Percentiles rank a stretch among this genome's conserved stretches.
phyloP scores from a whole-genome alignment of 2,329 filamentous ascomycete species.

The Hypoxylon sp. region DNA sequence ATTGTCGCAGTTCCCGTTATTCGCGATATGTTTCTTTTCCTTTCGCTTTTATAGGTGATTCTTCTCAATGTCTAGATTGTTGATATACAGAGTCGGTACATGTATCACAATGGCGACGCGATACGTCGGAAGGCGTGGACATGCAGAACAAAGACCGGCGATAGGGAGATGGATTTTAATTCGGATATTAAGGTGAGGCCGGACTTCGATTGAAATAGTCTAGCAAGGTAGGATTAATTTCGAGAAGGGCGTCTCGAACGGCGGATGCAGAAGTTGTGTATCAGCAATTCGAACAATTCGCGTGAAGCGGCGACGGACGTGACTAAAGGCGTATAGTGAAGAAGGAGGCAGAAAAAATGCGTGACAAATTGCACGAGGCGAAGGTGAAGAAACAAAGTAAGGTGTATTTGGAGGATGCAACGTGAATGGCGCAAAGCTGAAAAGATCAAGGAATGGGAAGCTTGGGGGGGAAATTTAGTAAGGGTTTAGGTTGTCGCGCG shows the following conservation, averaged over 20 bases:
- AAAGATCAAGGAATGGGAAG: slow-evolving; percentile 15
- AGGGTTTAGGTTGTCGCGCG: slow-evolving; percentile 37
- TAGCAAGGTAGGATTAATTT: no score
- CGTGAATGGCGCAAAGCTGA: slow-evolving; percentile 34
- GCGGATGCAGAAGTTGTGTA: no score
- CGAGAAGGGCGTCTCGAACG: no score
- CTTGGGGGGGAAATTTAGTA: slow-evolving; percentile 29
- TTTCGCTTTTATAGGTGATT: no score
- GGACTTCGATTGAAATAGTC: slow-evolving; percentile 11
- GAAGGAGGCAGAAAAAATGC: no score
- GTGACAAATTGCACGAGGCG: neutral
- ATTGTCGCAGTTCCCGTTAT: no score
- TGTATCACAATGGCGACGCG: slow-evolving; percentile 4
- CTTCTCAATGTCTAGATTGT: no score
- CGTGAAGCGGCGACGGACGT: no score
- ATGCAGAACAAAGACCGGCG: slow-evolving; percentile 8
- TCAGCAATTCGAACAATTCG: no score
- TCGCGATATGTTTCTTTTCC: no score
- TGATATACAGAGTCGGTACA: slow-evolving; percentile 8
- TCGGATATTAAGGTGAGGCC: slow-evolving; percentile 11
- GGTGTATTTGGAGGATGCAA: no score
- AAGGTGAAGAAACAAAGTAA: slow-evolving; percentile 13
- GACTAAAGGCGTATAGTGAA: no score
- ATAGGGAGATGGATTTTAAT: neutral
- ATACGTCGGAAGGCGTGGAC: slow-evolving; percentile 9